Base-by-base conservation (phyloP, 164 flowering plant species). In the Santalum album region DNA sequence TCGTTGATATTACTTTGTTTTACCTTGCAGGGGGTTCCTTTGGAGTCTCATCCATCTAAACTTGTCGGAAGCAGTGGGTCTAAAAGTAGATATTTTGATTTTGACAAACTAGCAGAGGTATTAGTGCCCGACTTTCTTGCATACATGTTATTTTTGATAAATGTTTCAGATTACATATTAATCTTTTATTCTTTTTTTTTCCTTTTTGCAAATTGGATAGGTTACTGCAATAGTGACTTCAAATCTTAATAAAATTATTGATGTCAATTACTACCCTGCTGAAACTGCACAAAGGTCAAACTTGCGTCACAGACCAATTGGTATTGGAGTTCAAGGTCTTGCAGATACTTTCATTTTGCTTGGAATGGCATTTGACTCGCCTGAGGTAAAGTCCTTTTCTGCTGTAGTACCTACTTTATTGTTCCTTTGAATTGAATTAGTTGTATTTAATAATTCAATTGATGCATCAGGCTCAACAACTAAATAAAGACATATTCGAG, bases 291-390 rank as follows among this genome's bases (percentile, higher is more conserved):
- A 49, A 69, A 77, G 66, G 54, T 90, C 97, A 47, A 94, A 94
- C 59, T 38, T 90, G 36, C 72, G 90, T 1, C 96, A 94, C 59
- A 82, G 96, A 58, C 97, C 99, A 18, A 86, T 90, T 71, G 99
- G 97, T 27, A 79, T 94, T 66, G 99, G 99, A 44, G 94, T 94
- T 27, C 97, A 94, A 55, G 97, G 99, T 36, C 95, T 94, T 68
- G 99, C 97, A 25, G 99, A 94, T 63, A 65, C 96, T 26, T 94
- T 90, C 71, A 94, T 94, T 47, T 72, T 94, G 65, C 86, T 94
- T 58, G 99, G 99, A 53, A 86, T 94, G 99, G 64, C 99, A 58
- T 94, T 94, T 86, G 99, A 94, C 60, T 90, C 97, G 1, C 79
- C 74, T 11, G 95, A 90, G 98, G 98, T 92, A 65, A 50, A 16